These are phyloP conservation scores for Trichoderma semiorbis DNA, from an alignment of 2,329 filamentous ascomycete genomes.

Conservation along the genomic window DNA sequence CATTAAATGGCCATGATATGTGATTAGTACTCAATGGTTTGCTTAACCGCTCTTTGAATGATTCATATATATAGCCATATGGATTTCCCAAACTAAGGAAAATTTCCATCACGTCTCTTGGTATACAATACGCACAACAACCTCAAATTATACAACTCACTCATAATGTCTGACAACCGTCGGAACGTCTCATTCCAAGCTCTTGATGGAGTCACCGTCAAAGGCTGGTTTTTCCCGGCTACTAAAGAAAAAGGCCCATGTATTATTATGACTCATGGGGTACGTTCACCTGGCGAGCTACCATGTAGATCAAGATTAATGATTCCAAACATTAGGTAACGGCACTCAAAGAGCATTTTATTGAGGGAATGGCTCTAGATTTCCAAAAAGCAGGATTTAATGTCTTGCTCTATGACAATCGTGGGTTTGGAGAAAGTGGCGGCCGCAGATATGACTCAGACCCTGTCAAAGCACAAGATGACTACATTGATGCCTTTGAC, in stretches of 20 bases:
- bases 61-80: neutral
- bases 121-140: neutral
- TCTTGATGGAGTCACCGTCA: neutral
- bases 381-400: conserved; percentile 20
- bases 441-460: conserved; percentile 19
- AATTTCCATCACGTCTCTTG: neutral
- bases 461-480: conserved; percentile 18
- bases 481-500: conserved; percentile 22
- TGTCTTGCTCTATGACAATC: conserved; percentile 21
- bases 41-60: neutral
- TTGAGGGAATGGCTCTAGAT: conserved; percentile 18
- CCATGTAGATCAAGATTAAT: neutral
- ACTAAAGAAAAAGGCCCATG: neutral
- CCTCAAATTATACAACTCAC: neutral
- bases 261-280: conserved; percentile 13
- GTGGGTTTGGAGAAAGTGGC: conserved; percentile 21
- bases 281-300: neutral
- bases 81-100: too few species aligned
- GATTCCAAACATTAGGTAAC: neutral
- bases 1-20: neutral
- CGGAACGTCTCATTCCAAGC: neutral
- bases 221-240: conserved; percentile 11
- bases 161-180: neutral
- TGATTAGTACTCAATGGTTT: neutral
- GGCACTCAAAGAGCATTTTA: conserved; percentile 14